Evolutionary conservation across 768 basidiomycete species (phyloP).

Genomic region (Trametes cubensis): DNA sequence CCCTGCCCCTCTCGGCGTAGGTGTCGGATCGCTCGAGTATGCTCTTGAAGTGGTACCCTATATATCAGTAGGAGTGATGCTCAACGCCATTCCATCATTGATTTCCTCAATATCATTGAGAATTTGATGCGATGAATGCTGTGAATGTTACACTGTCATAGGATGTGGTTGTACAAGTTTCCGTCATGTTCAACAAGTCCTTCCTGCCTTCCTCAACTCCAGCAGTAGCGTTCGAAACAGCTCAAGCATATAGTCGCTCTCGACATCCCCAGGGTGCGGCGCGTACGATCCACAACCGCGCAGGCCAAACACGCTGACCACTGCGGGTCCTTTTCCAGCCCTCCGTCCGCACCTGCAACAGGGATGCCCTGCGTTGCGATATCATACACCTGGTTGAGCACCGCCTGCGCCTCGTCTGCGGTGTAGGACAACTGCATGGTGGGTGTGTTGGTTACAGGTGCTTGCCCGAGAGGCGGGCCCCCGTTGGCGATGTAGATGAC

Average conservation of each 20-base stretch:
- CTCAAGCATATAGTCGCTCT: slow-evolving; percentile 31
- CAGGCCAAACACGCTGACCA: slow-evolving; percentile 73
- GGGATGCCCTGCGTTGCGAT: slow-evolving; percentile 49
- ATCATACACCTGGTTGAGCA: slow-evolving; percentile 49
- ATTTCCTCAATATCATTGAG: too few relatives aligned
- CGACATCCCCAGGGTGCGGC: slow-evolving; percentile 23
- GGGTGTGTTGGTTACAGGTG: slow-evolving; percentile 46
- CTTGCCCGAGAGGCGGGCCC: slow-evolving; percentile 43
- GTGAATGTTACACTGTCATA: too few relatives aligned
- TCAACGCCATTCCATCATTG: too few relatives aligned
- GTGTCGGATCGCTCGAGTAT: too few relatives aligned
- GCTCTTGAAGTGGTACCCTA: too few relatives aligned
- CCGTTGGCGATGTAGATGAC: slow-evolving; percentile 64
- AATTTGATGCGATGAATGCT: too few relatives aligned
- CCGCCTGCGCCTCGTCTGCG: slow-evolving; percentile 41
- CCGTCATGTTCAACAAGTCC: background rate
- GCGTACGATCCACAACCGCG: slow-evolving; percentile 52
- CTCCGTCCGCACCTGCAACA: slow-evolving; percentile 30
- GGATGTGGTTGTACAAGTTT: too few relatives aligned
- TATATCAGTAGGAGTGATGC: too few relatives aligned
- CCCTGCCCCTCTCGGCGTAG: too few relatives aligned
- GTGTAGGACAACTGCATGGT: slow-evolving; percentile 44
- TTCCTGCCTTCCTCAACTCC: too few relatives aligned
- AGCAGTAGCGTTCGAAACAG: slow-evolving; percentile 38
- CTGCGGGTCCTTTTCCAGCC: slow-evolving; percentile 42